These are phyloP conservation scores for Melastoma candidum DNA, from an alignment of 441 rosid genomes.

Conservation along the genomic window DNA sequence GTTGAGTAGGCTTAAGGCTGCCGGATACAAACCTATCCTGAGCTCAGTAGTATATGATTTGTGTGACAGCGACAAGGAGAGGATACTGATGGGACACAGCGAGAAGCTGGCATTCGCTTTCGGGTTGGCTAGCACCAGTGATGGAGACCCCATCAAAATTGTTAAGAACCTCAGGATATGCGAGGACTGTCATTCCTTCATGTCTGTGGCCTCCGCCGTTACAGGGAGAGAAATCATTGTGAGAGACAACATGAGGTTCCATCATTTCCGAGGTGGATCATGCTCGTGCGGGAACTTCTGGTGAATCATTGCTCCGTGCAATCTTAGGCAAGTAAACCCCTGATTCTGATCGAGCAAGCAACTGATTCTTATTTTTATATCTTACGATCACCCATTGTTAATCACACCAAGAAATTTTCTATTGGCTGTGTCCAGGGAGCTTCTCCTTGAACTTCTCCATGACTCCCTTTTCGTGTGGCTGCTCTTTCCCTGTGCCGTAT, in stretches of 20 bases:
- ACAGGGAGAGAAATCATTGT: conserved; percentile 46
- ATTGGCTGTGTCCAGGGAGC: conserved; percentile 8
- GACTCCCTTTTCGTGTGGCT: conserved; percentile 11
- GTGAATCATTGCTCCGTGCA: conserved; percentile 5
- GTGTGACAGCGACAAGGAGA: conserved; percentile 41
- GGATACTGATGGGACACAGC: conserved; percentile 45
- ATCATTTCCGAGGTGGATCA: conserved; percentile 51
- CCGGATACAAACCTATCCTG: conserved; percentile 47
- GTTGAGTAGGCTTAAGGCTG: conserved; percentile 25
- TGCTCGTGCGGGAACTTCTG: conserved; percentile 76
- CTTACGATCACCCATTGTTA: no score
- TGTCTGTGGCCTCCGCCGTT: conserved; percentile 48
- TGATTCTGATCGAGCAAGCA: no score
- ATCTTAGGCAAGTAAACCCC: no score
- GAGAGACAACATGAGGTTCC: conserved; percentile 67
- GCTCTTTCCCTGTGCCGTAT: background rate
- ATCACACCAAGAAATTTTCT: background rate
- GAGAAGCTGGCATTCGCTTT: conserved; percentile 75
- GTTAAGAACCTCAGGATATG: conserved; percentile 71
- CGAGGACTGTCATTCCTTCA: conserved; percentile 63
- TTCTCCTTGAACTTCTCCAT: conserved; percentile 15
- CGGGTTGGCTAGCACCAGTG: conserved; percentile 34
- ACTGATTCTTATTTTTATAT: no score
- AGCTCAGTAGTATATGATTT: conserved; percentile 40
- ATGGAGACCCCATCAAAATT: conserved; percentile 35